phyloP scores from a whole-genome alignment of 2,329 filamentous ascomycete species.

The Aspergillus ruber region DNA sequence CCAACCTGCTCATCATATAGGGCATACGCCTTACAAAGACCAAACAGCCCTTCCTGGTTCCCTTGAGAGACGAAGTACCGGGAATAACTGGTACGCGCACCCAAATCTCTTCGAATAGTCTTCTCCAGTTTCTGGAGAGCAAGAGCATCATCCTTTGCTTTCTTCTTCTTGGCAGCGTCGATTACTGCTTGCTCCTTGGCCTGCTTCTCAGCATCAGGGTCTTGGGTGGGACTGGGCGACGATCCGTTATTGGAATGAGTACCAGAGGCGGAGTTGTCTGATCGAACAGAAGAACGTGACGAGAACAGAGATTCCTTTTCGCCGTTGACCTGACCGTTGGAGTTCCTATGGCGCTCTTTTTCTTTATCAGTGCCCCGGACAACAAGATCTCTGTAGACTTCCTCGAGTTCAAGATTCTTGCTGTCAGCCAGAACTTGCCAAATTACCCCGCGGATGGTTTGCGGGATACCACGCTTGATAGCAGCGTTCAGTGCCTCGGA shows the following conservation, averaged over 20 bases:
- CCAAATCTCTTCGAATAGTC: constrained; percentile 81
- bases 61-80: constrained; percentile 90
- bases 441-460: constrained; percentile 92
- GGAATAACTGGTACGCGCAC: constrained; percentile 88
- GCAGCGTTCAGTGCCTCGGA: constrained; percentile 83
- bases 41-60: constrained; percentile 88
- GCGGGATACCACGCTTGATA: constrained; percentile 88
- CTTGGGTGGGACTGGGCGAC: constrained; percentile 51
- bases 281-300: constrained; percentile 78
- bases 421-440: constrained; percentile 97
- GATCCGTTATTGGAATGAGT: constrained; percentile 47
- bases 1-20: constrained; percentile 90
- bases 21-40: constrained; percentile 95
- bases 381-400: constrained; percentile 75
- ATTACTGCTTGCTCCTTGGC: constrained; percentile 59
- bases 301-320: constrained; percentile 64
- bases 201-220: constrained; percentile 58
- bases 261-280: constrained; percentile 61
- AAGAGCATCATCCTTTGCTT: constrained; percentile 68
- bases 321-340: constrained; percentile 48
- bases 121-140: constrained; percentile 81
- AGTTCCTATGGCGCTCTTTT: constrained; percentile 51
- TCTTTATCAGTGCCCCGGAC: constrained; percentile 76
- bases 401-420: constrained; percentile 84
- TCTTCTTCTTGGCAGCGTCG: constrained; percentile 66